Conservation (phyloP, 345 rosid species). For the Microcos paniculata region DNA sequence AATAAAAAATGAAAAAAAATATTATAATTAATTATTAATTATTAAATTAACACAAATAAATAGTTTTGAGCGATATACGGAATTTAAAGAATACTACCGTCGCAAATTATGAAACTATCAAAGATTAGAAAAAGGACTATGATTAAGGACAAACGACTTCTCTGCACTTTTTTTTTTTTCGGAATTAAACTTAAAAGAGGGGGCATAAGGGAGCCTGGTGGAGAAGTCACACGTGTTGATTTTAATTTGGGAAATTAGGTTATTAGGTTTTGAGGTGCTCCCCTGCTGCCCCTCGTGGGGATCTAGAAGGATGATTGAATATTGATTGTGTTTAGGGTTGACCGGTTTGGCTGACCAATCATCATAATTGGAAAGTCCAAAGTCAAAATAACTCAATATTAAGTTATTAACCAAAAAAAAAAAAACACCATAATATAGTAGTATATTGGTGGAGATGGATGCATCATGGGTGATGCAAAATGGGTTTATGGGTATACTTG, state of each 20-base stretch:
- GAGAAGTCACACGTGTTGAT: background rate
- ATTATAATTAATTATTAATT: too few species aligned
- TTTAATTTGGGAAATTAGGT: background rate
- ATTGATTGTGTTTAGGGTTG: background rate
- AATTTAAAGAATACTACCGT: too few species aligned
- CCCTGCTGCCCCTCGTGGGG: background rate
- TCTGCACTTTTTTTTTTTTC: too few species aligned
- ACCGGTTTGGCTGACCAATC: background rate
- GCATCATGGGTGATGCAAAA: conserved; percentile 16
- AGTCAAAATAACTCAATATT: background rate
- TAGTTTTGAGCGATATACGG: too few species aligned
- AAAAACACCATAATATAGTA: too few species aligned
- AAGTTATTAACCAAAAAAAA: too few species aligned
- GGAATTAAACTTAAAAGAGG: too few species aligned
- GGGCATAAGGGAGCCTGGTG: background rate
- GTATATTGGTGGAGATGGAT: background rate
- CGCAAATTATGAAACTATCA: too few species aligned
- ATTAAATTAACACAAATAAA: too few species aligned
- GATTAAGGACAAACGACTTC: too few species aligned
- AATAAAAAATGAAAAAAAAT: too few species aligned
- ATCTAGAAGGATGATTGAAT: background rate
- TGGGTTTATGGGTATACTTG: background rate
- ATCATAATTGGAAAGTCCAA: background rate
- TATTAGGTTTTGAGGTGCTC: background rate
- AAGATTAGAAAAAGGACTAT: too few species aligned